These are phyloP conservation scores for Effrenium voratum DNA, from an alignment of 73 alveolate genomes.

Conservation along the genomic window DNA sequence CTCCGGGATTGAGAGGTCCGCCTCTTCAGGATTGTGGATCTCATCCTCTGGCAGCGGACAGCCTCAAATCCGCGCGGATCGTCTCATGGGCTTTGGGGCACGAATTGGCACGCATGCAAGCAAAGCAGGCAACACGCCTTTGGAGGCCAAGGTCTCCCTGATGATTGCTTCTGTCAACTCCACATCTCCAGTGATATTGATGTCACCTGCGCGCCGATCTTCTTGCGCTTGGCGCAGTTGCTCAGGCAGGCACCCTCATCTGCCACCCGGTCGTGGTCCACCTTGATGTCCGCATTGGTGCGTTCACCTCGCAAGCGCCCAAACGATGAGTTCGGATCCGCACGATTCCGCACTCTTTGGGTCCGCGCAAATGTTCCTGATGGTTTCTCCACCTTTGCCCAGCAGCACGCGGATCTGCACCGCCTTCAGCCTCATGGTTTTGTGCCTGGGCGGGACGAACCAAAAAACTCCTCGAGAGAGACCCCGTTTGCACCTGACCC, in stretches of 20 bases:
- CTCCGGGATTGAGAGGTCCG: conserved; percentile 34
- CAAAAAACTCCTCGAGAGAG: no score
- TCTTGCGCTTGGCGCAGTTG: background rate
- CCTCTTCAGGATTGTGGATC: background rate
- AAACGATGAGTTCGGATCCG: background rate
- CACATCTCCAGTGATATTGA: conserved; percentile 79
- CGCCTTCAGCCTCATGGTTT: conserved; percentile 54
- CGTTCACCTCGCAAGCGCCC: background rate
- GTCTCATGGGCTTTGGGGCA: background rate
- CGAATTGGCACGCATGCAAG: no score
- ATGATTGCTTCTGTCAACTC: conserved; percentile 30
- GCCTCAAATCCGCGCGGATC: background rate
- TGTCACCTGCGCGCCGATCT: conserved; percentile 9
- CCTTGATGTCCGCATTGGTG: conserved; percentile 84
- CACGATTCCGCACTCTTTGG: background rate
- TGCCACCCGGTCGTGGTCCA: conserved; percentile 85
- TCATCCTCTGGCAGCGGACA: conserved; percentile 72
- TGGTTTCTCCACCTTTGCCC: conserved; percentile 75
- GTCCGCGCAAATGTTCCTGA: conserved; percentile 36
- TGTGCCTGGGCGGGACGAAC: conserved; percentile 32
- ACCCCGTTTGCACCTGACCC: no score
- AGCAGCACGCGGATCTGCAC: conserved; percentile 81
- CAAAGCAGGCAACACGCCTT: background rate
- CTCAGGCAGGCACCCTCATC: conserved; percentile 38
- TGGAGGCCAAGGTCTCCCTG: conserved; percentile 68